phyloP scores from a whole-genome alignment of 2,329 filamentous ascomycete genomes.

The Pestalotiopsis sp. region DNA sequence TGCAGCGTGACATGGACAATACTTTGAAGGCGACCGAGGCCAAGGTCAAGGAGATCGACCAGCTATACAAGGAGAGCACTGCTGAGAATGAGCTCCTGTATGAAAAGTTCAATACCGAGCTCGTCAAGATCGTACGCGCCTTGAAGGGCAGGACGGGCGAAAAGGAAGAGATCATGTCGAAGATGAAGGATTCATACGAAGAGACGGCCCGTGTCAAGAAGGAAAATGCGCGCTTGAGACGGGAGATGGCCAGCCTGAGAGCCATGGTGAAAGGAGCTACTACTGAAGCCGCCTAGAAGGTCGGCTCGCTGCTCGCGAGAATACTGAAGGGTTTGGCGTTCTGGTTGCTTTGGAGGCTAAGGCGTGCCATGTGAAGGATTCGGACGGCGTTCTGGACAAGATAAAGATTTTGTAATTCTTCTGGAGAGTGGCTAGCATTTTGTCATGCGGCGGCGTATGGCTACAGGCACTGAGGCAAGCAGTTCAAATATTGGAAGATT shows the following conservation, averaged over 20 bases:
- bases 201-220: constrained; percentile 78
- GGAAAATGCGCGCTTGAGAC: constrained; percentile 81
- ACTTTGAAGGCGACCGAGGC: constrained; percentile 74
- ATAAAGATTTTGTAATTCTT: not conserved
- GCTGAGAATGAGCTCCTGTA: constrained; percentile 94
- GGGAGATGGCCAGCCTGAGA: constrained; percentile 76
- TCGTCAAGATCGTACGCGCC: constrained; percentile 79
- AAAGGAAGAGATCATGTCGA: constrained; percentile 74
- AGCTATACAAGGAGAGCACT: constrained; percentile 80
- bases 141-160: constrained; percentile 73
- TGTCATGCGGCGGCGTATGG: not conserved
- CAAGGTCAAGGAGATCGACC: constrained; percentile 81
- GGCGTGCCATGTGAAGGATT: not conserved
- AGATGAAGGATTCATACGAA: constrained; percentile 74
- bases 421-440: not conserved
- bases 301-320: constrained; percentile 5
- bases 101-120: constrained; percentile 87
- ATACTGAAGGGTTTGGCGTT: constrained; percentile 4
- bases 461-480: not conserved
- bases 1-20: constrained; percentile 73
- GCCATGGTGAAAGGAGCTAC: constrained; percentile 50
- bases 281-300: constrained; percentile 14
- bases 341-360: constrained; percentile 6
- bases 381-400: not conserved
- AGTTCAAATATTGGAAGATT: not conserved